These are phyloP conservation scores for Penicillium thymicola DNA, from an alignment of 2,329 filamentous ascomycete genomes.

Conservation along the genomic window DNA sequence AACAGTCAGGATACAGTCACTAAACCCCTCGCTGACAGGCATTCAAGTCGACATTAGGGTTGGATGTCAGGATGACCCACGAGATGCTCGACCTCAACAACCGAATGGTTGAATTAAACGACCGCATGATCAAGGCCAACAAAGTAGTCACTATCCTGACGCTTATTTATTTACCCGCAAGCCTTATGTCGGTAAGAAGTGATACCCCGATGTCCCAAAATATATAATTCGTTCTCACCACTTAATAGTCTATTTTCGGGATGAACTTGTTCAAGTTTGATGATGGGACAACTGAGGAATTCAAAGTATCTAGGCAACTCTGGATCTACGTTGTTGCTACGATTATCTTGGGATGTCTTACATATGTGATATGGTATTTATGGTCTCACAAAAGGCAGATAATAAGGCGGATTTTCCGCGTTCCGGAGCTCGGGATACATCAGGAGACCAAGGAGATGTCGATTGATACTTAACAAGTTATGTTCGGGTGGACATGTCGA, in stretches of 20 bases:
- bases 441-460: not conserved
- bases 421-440: not conserved
- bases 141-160: conserved; percentile 28
- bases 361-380: not conserved
- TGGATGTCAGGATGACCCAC: conserved; percentile 12
- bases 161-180: conserved; percentile 34
- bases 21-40: not conserved
- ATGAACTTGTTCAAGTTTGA: conserved; percentile 24
- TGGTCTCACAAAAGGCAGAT: not conserved
- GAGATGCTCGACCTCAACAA: conserved; percentile 18
- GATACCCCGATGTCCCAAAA: too few species aligned
- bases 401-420: not conserved
- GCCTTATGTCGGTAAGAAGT: conserved; percentile 35
- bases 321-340: conserved; percentile 19
- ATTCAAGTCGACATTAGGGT: conserved; percentile 14
- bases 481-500: not conserved
- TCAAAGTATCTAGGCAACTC: conserved; percentile 16
- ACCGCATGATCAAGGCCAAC: not conserved
- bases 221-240: not conserved
- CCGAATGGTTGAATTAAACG: conserved; percentile 1
- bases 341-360: not conserved
- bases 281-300: not conserved
- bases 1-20: too few species aligned
- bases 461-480: not conserved
- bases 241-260: conserved; percentile 17